phyloP scores from a whole-genome alignment of 75 land plant species.

The Cunninghamia lanceolata region DNA sequence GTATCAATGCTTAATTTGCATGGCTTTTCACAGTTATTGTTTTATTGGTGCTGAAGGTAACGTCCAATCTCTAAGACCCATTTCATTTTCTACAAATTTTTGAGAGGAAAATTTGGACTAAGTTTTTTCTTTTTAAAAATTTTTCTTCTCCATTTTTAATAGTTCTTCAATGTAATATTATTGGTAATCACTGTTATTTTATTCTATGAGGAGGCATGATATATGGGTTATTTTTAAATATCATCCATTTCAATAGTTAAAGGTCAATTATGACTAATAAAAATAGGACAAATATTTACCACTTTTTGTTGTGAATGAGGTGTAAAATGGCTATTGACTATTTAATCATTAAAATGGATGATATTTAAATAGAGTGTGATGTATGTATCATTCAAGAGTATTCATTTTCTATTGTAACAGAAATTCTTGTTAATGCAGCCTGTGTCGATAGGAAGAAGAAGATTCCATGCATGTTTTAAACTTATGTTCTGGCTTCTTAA shows the following conservation, averaged over 20 bases:
- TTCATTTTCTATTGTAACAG: neutral
- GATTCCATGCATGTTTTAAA: no score
- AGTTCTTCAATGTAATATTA: neutral
- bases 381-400: neutral
- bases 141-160: neutral
- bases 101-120: no score
- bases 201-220: neutral
- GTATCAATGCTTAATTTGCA: constrained; percentile 15
- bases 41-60: constrained; percentile 72
- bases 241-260: no score
- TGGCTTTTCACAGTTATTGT: constrained; percentile 75
- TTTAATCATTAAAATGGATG: no score
- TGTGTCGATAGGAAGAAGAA: constrained; percentile 75
- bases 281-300: no score
- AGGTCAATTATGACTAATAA: no score
- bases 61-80: neutral
- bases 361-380: no score
- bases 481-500: constrained; percentile 78
- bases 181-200: neutral
- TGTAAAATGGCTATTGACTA: no score
- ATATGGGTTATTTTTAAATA: no score
- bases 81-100: neutral
- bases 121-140: neutral
- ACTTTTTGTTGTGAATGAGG: no score
- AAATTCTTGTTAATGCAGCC: constrained; percentile 26